Conservation (phyloP, 2,329 filamentous ascomycete genomes). For the Calonectria naviculata region DNA sequence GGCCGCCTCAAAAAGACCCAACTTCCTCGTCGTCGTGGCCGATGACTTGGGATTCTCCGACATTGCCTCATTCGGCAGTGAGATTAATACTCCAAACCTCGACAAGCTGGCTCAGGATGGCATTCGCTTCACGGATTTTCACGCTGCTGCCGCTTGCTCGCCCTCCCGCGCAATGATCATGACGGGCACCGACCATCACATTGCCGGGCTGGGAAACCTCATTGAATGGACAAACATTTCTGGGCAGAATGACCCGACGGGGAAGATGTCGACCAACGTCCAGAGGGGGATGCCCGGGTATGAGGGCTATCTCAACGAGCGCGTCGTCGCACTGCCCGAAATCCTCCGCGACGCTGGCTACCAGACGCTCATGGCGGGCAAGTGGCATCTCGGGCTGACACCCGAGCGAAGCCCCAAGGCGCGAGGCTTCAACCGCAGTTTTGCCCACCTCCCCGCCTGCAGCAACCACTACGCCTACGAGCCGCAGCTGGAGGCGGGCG, state of each 20-base stretch:
- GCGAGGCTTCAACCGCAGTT: constrained; percentile 34
- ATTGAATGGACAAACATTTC: constrained; percentile 55
- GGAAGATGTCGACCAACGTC: constrained; percentile 54
- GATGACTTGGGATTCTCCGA: constrained; percentile 43
- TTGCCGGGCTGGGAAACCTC: constrained; percentile 64
- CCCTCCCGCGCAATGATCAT: constrained; percentile 69
- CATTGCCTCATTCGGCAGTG: constrained; percentile 58
- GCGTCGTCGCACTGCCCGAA: constrained; percentile 42
- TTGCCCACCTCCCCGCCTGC: constrained; percentile 69
- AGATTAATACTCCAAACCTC: constrained; percentile 67
- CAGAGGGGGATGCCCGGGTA: constrained; percentile 33
- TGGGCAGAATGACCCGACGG: constrained; percentile 19
- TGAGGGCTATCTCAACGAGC: constrained; percentile 45
- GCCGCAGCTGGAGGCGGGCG: constrained; percentile 29
- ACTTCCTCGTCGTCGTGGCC: constrained; percentile 43
- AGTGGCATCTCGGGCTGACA: constrained; percentile 38
- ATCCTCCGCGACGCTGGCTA: constrained; percentile 45
- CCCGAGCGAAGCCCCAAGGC: constrained; percentile 25
- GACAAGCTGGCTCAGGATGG: constrained; percentile 59
- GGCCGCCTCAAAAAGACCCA: constrained; percentile 46
- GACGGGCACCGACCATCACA: constrained; percentile 68
- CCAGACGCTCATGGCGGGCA: constrained; percentile 44
- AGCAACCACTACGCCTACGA: constrained; percentile 58
- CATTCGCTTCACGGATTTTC: constrained; percentile 67
- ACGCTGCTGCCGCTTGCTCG: constrained; percentile 68